A percentile compares a stretch with the other conserved stretches of the same genome.
These are phyloP conservation scores for Glaciozyma antarctica DNA, from an alignment of 768 basidiomycete genomes.

Conservation along the genomic window DNA sequence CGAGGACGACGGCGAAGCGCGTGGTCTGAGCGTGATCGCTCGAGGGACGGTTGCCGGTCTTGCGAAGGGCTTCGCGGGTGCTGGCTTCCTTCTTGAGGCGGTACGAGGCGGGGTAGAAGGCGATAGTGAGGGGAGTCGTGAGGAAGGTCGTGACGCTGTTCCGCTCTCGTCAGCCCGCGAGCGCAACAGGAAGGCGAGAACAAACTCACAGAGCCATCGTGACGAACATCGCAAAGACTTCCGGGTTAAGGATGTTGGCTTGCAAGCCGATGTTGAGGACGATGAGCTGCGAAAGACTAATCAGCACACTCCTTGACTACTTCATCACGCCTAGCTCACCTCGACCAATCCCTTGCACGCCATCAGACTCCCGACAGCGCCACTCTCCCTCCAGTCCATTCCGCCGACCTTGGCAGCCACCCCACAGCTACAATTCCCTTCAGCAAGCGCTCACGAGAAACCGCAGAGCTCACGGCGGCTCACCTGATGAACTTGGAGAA, in stretches of 20 bases:
- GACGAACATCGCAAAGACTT: constrained; percentile 49
- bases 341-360: constrained; percentile 58
- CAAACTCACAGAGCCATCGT: constrained; percentile 22
- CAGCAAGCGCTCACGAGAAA: too few species aligned
- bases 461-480: constrained; percentile 40
- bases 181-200: neutral
- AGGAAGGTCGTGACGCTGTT: constrained; percentile 57
- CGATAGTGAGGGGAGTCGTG: constrained; percentile 71
- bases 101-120: constrained; percentile 56
- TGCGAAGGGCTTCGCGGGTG: constrained; percentile 10
- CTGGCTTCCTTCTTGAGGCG: constrained; percentile 39
- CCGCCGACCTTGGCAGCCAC: constrained; percentile 49
- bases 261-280: constrained; percentile 78
- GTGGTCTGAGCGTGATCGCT: constrained; percentile 35
- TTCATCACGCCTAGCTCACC: neutral
- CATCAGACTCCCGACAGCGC: constrained; percentile 81
- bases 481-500: constrained; percentile 68
- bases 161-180: neutral
- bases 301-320: neutral
- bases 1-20: constrained; percentile 74
- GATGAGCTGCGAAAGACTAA: constrained; percentile 47
- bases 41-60: constrained; percentile 4
- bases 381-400: constrained; percentile 64
- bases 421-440: too few species aligned
- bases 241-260: constrained; percentile 56